A percentile compares a stretch with the other conserved stretches of the same genome.
phyloP scores from a whole-genome alignment of 257 asterid genomes.

The Avicennia marina region DNA sequence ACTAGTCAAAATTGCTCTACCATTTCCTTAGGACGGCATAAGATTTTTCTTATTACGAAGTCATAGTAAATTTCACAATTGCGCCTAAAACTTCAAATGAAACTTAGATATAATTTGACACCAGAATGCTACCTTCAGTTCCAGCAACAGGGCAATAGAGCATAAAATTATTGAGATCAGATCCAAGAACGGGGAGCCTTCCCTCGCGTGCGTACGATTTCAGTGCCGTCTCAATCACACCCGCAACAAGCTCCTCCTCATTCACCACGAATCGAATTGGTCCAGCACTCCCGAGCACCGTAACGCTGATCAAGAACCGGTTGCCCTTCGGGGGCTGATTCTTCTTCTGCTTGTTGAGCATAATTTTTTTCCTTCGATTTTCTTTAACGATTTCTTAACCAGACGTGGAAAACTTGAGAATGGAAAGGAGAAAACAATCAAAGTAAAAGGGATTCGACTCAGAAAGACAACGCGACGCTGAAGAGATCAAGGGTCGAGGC shows the following conservation, averaged over 20 bases:
- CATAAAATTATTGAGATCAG: constrained; percentile 57
- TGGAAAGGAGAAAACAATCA: constrained; percentile 16
- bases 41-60: no score
- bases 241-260: constrained; percentile 67
- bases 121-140: constrained; percentile 49
- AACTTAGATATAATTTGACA: background rate
- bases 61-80: background rate
- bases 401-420: background rate
- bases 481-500: constrained; percentile 65
- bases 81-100: background rate
- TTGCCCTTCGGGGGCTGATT: constrained; percentile 52
- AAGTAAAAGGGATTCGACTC: background rate
- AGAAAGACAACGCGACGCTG: background rate
- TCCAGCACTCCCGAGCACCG: constrained; percentile 83
- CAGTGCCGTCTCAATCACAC: constrained; percentile 71
- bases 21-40: no score
- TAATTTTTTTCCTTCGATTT: constrained; percentile 34
- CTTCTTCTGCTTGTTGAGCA: constrained; percentile 81
- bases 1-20: no score
- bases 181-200: constrained; percentile 77
- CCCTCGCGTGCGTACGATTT: constrained; percentile 87
- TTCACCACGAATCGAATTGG: constrained; percentile 86
- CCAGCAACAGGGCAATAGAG: constrained; percentile 71
- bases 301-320: constrained; percentile 64
- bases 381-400: background rate